A percentile compares a stretch with the other conserved stretches of the same genome.
Conservation (phyloP, 1,284 basidiomycete species). For the Cutaneotrichosporon sp. region DNA sequence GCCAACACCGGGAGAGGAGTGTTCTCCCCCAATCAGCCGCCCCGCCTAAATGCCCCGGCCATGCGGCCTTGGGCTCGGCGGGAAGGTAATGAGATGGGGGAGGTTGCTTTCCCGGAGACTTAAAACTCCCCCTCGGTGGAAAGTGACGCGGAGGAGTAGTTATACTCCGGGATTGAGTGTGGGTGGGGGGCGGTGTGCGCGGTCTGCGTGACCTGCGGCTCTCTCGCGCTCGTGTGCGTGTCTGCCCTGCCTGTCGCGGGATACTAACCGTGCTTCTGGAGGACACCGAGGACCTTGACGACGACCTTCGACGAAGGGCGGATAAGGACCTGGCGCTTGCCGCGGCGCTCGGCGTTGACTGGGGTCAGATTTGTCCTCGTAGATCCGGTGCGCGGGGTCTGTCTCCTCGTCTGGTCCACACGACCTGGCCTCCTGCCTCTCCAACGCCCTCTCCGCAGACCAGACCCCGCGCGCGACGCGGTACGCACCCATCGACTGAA, state of each 20-base stretch:
- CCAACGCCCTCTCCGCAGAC: background rate
- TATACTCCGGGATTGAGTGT: slow-evolving; percentile 49
- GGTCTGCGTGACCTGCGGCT: background rate
- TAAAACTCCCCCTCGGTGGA: slow-evolving; percentile 55
- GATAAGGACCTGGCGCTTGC: slow-evolving; percentile 96
- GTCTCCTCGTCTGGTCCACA: background rate
- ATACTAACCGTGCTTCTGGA: slow-evolving; percentile 92
- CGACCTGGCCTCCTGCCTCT: too few relatives aligned
- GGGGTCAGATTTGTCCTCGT: background rate
- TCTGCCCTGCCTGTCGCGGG: background rate
- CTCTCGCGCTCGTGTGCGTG: background rate
- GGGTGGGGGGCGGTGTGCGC: slow-evolving; percentile 41
- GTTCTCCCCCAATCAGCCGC: slow-evolving; percentile 49
- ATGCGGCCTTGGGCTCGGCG: slow-evolving; percentile 47
- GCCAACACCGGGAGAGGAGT: slow-evolving; percentile 10
- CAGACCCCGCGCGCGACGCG: background rate
- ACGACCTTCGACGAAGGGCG: slow-evolving; percentile 95
- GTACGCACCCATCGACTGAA: slow-evolving; percentile 66
- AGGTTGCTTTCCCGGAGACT: slow-evolving; percentile 50
- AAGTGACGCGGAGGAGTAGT: slow-evolving; percentile 50
- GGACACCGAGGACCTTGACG: slow-evolving; percentile 92
- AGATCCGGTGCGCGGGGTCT: background rate
- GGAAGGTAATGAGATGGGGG: slow-evolving; percentile 37
- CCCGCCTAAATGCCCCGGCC: slow-evolving; percentile 40
- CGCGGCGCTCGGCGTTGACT: slow-evolving; percentile 96